A percentile compares a stretch with the other conserved stretches of the same genome.
These are phyloP conservation scores for Plectosphaerella cucumerina DNA, from an alignment of 2,329 filamentous ascomycete species.

Conservation along the genomic window DNA sequence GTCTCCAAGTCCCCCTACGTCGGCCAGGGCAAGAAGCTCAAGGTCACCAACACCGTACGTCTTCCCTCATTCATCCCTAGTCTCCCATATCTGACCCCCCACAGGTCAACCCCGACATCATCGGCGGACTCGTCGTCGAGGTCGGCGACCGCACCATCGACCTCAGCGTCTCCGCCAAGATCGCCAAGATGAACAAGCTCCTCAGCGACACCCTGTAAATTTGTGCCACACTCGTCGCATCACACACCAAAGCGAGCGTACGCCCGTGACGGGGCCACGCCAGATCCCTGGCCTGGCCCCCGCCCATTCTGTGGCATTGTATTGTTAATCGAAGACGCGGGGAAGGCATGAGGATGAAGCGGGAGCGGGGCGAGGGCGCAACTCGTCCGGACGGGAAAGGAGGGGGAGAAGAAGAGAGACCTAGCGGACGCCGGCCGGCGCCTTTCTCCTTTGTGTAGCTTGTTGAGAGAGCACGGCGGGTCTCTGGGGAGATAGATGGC, in stretches of 20 bases:
- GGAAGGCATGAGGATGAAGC: background rate
- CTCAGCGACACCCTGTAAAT: conserved; percentile 94
- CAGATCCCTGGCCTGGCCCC: background rate
- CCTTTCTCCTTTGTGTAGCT: too few relatives aligned
- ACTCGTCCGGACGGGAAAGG: too few relatives aligned
- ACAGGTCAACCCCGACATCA: conserved; percentile 88
- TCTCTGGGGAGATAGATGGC: too few relatives aligned
- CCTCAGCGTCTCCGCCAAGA: conserved; percentile 89
- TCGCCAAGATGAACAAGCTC: conserved; percentile 99
- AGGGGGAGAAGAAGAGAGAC: too few relatives aligned
- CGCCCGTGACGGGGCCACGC: background rate
- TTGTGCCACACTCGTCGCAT: conserved; percentile 4
- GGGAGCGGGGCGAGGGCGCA: background rate
- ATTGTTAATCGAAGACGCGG: background rate
- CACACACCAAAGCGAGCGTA: background rate
- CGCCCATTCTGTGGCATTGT: background rate
- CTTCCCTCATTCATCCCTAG: background rate
- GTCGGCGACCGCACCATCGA: conserved; percentile 98
- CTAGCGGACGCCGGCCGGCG: too few relatives aligned
- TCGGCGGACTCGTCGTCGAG: conserved; percentile 92
- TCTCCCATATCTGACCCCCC: conserved; percentile 2
- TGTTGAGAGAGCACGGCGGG: too few relatives aligned
- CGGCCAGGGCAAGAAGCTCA: conserved; percentile 92
- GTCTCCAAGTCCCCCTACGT: conserved; percentile 87
- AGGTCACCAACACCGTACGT: conserved; percentile 82